Evolutionary conservation across 129 eudicot species (phyloP).

Genomic region (Saussurea involucrata): DNA sequence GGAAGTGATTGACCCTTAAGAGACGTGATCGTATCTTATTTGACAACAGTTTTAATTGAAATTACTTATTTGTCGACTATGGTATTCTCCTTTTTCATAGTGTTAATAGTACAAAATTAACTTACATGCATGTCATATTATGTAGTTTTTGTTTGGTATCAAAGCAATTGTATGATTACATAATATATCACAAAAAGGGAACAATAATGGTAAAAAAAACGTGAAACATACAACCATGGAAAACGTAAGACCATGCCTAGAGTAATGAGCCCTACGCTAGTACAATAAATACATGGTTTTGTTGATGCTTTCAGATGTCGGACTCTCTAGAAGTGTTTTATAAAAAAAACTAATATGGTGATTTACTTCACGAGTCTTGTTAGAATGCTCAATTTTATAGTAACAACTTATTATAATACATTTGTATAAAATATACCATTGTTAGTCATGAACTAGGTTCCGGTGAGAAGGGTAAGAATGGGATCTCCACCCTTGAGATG

Average conservation of each 20-base stretch:
- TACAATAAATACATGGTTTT: not conserved
- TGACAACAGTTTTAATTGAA: not conserved
- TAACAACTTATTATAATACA: not conserved
- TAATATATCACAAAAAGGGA: not conserved
- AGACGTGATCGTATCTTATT: not conserved
- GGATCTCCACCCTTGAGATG: too few species aligned
- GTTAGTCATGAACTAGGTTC: too few species aligned
- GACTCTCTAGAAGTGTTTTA: not conserved
- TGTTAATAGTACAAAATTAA: not conserved
- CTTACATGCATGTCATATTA: not conserved
- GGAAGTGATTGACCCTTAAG: not conserved
- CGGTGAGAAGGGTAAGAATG: too few species aligned
- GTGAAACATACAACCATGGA: not conserved
- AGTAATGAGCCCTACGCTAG: not conserved
- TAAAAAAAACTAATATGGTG: not conserved
- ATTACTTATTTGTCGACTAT: not conserved
- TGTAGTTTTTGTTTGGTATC: not conserved
- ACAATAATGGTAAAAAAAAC: not conserved
- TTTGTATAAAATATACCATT: too few species aligned
- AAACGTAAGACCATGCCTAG: not conserved
- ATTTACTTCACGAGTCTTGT: not conserved
- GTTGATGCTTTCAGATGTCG: too few species aligned
- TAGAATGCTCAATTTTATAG: too few species aligned
- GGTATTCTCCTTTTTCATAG: not conserved
- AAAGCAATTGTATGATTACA: not conserved